Evolutionary conservation across 2,329 filamentous ascomycete species (phyloP).

Genomic region (Didymella exigua): DNA sequence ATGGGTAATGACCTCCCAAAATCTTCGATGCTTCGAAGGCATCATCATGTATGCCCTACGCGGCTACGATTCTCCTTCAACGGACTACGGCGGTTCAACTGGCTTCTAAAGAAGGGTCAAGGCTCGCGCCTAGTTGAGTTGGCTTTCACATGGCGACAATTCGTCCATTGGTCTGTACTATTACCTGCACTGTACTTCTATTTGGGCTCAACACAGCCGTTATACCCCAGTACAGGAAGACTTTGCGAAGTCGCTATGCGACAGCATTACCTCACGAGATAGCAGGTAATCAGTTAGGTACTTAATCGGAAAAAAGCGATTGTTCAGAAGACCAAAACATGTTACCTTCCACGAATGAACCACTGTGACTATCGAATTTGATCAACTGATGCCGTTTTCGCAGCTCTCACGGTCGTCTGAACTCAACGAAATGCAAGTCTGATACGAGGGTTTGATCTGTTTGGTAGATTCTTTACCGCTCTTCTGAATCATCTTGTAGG

Average conservation of each 20-base stretch:
- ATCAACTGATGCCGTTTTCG: background rate
- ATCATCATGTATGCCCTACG: conserved; percentile 43
- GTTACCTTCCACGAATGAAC: background rate
- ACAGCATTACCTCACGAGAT: conserved; percentile 39
- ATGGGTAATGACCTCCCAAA: conserved; percentile 43
- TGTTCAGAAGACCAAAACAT: conserved; percentile 18
- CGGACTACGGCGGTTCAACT: conserved; percentile 37
- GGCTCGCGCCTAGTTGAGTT: conserved; percentile 46
- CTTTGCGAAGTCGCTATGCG: conserved; percentile 30
- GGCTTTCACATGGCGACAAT: conserved; percentile 17
- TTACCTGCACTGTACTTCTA: conserved; percentile 51
- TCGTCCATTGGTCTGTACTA: conserved; percentile 46
- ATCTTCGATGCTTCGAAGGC: conserved; percentile 42
- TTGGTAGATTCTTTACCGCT: conserved; percentile 45
- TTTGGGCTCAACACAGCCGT: conserved; percentile 37
- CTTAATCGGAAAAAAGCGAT: conserved; percentile 45
- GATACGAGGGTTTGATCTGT: conserved; percentile 30
- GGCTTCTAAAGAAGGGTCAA: conserved; percentile 39
- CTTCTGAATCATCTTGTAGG: conserved; percentile 44
- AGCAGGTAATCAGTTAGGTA: conserved; percentile 43
- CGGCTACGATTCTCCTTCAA: conserved; percentile 48
- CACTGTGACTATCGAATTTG: background rate
- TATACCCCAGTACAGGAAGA: conserved; percentile 40
- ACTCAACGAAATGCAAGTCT: conserved; percentile 13
- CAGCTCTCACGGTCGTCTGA: conserved; percentile 1